Evolutionary conservation across 2,329 filamentous ascomycete genomes (phyloP).

Genomic region (Amauroascus niger): DNA sequence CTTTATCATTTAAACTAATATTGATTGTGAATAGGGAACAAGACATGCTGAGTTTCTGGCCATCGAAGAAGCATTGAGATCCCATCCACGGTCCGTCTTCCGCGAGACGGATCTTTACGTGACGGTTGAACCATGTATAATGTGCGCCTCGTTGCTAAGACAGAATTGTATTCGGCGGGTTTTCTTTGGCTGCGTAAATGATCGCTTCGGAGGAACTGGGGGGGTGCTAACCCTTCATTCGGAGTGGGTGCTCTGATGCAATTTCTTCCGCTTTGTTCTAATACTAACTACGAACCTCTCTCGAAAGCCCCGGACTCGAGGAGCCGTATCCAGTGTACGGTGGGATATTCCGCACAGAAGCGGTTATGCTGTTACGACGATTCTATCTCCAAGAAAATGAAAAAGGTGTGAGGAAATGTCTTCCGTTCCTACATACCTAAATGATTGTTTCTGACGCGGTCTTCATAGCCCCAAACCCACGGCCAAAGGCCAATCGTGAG

Average conservation of each 20-base stretch:
- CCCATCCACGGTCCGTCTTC: conserved; percentile 59
- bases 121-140: conserved; percentile 96
- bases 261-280: not conserved
- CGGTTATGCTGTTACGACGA: conserved; percentile 79
- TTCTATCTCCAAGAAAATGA: conserved; percentile 99
- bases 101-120: conserved; percentile 77
- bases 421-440: conserved; percentile 9
- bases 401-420: conserved; percentile 47
- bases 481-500: conserved; percentile 54
- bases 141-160: conserved; percentile 88
- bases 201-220: conserved; percentile 92
- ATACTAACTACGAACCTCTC: not conserved
- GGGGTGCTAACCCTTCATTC: conserved; percentile 81
- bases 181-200: conserved; percentile 91
- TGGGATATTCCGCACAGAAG: conserved; percentile 81
- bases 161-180: conserved; percentile 83
- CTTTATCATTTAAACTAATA: not conserved
- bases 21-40: conserved; percentile 56
- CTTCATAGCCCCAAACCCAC: conserved; percentile 50
- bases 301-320: conserved; percentile 58
- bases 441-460: not conserved
- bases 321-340: conserved; percentile 71
- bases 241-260: conserved; percentile 40
- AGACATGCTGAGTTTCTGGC: conserved; percentile 94
- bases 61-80: conserved; percentile 55